A percentile compares a stretch with the other conserved stretches of the same genome.
Conservation (phyloP, 2,329 filamentous ascomycete genomes). For the Myriosclerotinia curreyana region DNA sequence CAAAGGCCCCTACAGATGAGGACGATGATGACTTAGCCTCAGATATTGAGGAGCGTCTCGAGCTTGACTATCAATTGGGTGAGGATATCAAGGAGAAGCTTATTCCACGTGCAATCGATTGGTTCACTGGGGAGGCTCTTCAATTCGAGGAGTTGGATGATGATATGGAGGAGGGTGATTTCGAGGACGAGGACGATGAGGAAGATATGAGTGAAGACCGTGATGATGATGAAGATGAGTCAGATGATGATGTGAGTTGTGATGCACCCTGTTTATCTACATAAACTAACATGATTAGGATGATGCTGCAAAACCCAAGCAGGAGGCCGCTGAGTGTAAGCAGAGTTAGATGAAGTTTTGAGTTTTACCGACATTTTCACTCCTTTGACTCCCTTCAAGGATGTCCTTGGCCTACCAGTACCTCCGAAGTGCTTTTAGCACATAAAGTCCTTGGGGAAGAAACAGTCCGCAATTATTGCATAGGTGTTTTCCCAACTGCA, state of each 20-base stretch:
- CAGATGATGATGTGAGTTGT: constrained; percentile 68
- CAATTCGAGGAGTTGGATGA: constrained; percentile 92
- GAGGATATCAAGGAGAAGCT: constrained; percentile 99
- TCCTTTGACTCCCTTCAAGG: constrained; percentile 7
- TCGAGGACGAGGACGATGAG: constrained; percentile 82
- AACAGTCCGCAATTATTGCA: constrained; percentile 29
- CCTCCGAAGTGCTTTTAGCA: constrained; percentile 23
- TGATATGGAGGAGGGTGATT: constrained; percentile 77
- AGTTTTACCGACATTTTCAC: constrained; percentile 13
- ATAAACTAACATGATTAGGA: constrained; percentile 55
- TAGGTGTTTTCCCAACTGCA: constrained; percentile 28
- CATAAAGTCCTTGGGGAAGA: constrained; percentile 16
- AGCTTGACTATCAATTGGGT: constrained; percentile 97
- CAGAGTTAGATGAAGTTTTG: constrained; percentile 63
- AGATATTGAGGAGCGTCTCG: constrained; percentile 95
- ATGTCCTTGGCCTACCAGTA: constrained; percentile 10
- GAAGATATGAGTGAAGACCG: constrained; percentile 85
- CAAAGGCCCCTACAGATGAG: constrained; percentile 72
- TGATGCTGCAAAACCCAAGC: constrained; percentile 84
- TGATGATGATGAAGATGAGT: constrained; percentile 70
- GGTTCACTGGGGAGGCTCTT: constrained; percentile 98
- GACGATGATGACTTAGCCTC: constrained; percentile 72
- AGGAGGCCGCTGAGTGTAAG: constrained; percentile 94
- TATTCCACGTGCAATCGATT: constrained; percentile 96
- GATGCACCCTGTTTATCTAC: not conserved